phyloP scores from a whole-genome alignment of 306 rosid species.

The Acmispon strigosus region DNA sequence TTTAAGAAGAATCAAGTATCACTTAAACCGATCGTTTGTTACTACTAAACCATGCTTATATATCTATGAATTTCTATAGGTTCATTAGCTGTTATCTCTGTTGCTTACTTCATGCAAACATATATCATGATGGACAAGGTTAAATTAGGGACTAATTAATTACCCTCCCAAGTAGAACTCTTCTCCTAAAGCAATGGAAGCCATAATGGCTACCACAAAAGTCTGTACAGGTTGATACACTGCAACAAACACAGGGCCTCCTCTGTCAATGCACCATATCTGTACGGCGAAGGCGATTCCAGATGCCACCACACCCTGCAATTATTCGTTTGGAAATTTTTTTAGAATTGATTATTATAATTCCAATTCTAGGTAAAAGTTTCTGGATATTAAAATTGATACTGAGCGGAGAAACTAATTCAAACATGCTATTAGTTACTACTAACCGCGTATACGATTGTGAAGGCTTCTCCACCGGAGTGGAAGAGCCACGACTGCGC shows the following conservation, averaged over 20 bases:
- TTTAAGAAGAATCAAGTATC: too few relatives aligned
- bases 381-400: too few relatives aligned
- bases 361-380: too few relatives aligned
- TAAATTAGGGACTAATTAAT: too few relatives aligned
- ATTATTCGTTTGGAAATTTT: too few relatives aligned
- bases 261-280: slow-evolving; percentile 99
- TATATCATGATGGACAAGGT: too few relatives aligned
- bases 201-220: slow-evolving; percentile 92
- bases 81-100: too few relatives aligned
- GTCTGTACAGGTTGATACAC: slow-evolving; percentile 99
- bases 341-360: too few relatives aligned
- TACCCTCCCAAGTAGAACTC: slow-evolving; percentile 94
- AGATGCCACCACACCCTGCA: slow-evolving; percentile 97
- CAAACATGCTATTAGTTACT: slow-evolving; percentile 8
- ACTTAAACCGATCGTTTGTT: too few relatives aligned
- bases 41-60: neutral
- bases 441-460: slow-evolving; percentile 76
- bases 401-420: too few relatives aligned
- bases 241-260: slow-evolving; percentile 98
- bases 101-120: too few relatives aligned
- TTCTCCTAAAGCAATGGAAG: slow-evolving; percentile 88
- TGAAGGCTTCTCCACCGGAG: slow-evolving; percentile 76
- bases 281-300: slow-evolving; percentile 98
- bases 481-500: slow-evolving; percentile 85
- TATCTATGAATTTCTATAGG: neutral